Percentiles rank a stretch among this genome's conserved stretches.
Evolutionary conservation across 106 monocot genomes (phyloP).

Genomic region (Gastrodia elata): DNA sequence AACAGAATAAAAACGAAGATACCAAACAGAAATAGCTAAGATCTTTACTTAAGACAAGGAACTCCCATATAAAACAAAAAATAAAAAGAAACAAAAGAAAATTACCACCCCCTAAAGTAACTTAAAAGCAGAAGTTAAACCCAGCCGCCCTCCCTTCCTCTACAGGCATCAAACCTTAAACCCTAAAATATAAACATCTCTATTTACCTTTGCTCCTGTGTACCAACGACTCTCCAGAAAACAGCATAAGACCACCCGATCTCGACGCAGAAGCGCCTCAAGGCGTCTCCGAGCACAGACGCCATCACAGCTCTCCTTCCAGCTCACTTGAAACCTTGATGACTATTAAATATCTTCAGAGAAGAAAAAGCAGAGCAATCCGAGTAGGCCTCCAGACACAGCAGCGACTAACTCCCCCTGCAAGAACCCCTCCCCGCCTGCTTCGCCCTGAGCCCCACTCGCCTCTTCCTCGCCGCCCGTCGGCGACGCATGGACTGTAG

Average conservation of each 20-base stretch:
- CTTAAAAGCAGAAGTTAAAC: neutral
- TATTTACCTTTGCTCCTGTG: neutral
- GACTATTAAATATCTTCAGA: neutral
- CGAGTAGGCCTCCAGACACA: neutral
- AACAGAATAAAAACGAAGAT: neutral
- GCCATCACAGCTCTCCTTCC: conserved; percentile 20
- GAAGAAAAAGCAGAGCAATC: neutral
- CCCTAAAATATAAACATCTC: neutral
- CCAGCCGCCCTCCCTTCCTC: too few relatives aligned
- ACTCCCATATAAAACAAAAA: neutral
- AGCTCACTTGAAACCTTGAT: neutral
- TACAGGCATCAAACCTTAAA: neutral
- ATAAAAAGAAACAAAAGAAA: conserved; percentile 4
- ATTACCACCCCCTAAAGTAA: neutral
- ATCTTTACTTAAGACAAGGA: neutral
- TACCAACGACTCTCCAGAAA: conserved; percentile 49
- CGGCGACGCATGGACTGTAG: conserved; percentile 25
- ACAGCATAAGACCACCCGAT: conserved; percentile 85
- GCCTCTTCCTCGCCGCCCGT: conserved; percentile 25
- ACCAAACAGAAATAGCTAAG: neutral
- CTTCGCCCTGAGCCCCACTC: conserved; percentile 36
- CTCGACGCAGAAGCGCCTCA: conserved; percentile 60
- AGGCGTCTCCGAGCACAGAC: conserved; percentile 25
- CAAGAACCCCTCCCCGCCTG: conserved; percentile 47
- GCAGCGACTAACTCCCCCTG: conserved; percentile 33